Evolutionary conservation across 805 yeast species (phyloP), one percentile per base, ranked within the genome.

Genomic region (Hanseniaspora pseudoguilliermondii): DNA sequence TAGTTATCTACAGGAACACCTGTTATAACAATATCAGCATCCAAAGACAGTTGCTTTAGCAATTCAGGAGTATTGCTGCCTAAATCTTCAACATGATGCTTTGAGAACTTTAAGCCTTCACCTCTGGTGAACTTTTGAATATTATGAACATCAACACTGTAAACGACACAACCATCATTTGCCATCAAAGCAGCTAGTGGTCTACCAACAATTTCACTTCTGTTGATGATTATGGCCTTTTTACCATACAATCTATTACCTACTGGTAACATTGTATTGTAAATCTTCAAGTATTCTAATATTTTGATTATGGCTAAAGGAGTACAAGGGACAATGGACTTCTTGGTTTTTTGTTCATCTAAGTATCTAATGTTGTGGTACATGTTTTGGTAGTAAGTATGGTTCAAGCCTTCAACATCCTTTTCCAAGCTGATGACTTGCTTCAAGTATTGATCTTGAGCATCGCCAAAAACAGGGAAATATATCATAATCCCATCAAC

Each of bases 201-300:
- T 62, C 98, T 80, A 13, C 98, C 98, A 23, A 93, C 98, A 64
- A 93, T 91, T 70, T 93, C 98, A 13, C 95, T 86, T 65, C 98
- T 77, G 71, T 93, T 93, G 53, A 93, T 90, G 47, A 93, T 82
- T 49, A 95, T 82, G 56, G 91, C 77, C 52, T 93, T 91, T 70
- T 89, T 90, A 47, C 98, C 98, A 64, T 87, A 93, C 23, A 93
- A 75, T 59, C 96, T 77, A 73, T 93, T 89, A 5, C 98, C 98
- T 65, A 89, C 85, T 29, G 86, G 84, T 57, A 93, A 69, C 23
- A 90, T 70, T 47, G 78, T 71, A 71, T 91, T 93, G 75, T 93
- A 93, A 7, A 88, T 85, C 13, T 93, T 89, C 63, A 93, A 73
- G 66, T 83, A 87, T 67, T 93, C 98, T 65, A 93, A 75, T 56